These are phyloP conservation scores for Skeletonema menzelii DNA, from an alignment of 108 stramenopile species.

Conservation along the genomic window DNA sequence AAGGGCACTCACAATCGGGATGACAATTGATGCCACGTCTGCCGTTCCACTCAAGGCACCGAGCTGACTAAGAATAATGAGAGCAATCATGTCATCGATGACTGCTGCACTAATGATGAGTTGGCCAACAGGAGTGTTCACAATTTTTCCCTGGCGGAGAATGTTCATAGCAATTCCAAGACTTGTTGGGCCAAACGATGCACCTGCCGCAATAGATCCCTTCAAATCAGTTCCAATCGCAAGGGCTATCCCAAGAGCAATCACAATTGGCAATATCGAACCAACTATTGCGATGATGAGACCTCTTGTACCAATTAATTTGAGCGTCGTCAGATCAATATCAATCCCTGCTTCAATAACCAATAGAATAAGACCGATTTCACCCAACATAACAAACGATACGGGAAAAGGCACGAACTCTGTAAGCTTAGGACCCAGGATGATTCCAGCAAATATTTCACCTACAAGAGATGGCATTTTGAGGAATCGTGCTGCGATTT, in stretches of 20 bases:
- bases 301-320: constrained; percentile 76
- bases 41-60: constrained; percentile 59
- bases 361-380: constrained; percentile 72
- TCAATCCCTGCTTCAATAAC: constrained; percentile 85
- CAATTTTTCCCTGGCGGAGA: constrained; percentile 60
- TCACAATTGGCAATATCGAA: constrained; percentile 70
- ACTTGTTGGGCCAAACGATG: constrained; percentile 79
- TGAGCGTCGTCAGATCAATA: constrained; percentile 75
- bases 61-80: constrained; percentile 76
- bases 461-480: constrained; percentile 82
- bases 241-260: constrained; percentile 68
- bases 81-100: constrained; percentile 87
- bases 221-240: constrained; percentile 52
- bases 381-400: constrained; percentile 75
- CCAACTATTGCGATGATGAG: constrained; percentile 78
- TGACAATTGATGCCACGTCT: constrained; percentile 46
- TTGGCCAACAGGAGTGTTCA: constrained; percentile 86
- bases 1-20: constrained; percentile 74
- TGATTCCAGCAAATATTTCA: constrained; percentile 76
- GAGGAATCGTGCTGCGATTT: constrained; percentile 45
- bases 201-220: constrained; percentile 67
- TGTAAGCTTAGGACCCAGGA: constrained; percentile 66
- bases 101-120: constrained; percentile 83
- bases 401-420: constrained; percentile 71
- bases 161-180: constrained; percentile 84